phyloP scores from a whole-genome alignment of 2,329 filamentous ascomycete species.

The Fusarium sp. region DNA sequence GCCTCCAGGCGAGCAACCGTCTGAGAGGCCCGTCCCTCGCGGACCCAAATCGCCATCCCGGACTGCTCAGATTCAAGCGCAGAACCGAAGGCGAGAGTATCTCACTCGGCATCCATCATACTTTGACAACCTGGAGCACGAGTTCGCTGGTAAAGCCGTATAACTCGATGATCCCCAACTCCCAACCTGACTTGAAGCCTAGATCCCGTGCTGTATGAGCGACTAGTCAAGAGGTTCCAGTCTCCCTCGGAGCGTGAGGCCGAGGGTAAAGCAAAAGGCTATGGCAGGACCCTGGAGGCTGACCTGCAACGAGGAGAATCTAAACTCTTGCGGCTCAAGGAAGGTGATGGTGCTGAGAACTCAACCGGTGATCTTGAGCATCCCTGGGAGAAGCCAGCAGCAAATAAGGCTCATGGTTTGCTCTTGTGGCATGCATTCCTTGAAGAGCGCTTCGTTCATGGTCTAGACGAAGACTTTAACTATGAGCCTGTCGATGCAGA shows the following conservation, averaged over 20 bases:
- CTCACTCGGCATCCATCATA: conserved; percentile 80
- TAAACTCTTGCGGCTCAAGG: conserved; percentile 70
- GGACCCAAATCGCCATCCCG: conserved; percentile 58
- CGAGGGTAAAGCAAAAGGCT: conserved; percentile 80
- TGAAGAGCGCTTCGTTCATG: conserved; percentile 79
- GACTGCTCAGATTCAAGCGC: conserved; percentile 66
- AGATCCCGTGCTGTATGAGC: conserved; percentile 87
- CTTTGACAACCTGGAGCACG: conserved; percentile 69
- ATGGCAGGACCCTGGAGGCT: conserved; percentile 82
- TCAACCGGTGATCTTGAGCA: conserved; percentile 54
- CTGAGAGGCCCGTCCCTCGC: conserved; percentile 60
- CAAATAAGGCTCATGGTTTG: conserved; percentile 72
- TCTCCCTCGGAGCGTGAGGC: conserved; percentile 78
- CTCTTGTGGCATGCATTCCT: conserved; percentile 80
- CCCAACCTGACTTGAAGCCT: conserved; percentile 22
- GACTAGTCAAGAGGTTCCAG: conserved; percentile 82
- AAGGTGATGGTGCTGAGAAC: conserved; percentile 19
- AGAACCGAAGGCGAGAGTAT: conserved; percentile 84
- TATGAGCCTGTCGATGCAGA: conserved; percentile 78
- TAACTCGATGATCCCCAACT: background rate
- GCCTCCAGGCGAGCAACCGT: conserved; percentile 8
- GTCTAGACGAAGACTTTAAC: conserved; percentile 83
- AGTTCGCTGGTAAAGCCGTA: conserved; percentile 62
- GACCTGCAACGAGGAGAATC: conserved; percentile 83
- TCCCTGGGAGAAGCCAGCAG: conserved; percentile 50